These are phyloP conservation scores for Isatis tinctoria DNA, from an alignment of 345 rosid species.

Conservation along the genomic window DNA sequence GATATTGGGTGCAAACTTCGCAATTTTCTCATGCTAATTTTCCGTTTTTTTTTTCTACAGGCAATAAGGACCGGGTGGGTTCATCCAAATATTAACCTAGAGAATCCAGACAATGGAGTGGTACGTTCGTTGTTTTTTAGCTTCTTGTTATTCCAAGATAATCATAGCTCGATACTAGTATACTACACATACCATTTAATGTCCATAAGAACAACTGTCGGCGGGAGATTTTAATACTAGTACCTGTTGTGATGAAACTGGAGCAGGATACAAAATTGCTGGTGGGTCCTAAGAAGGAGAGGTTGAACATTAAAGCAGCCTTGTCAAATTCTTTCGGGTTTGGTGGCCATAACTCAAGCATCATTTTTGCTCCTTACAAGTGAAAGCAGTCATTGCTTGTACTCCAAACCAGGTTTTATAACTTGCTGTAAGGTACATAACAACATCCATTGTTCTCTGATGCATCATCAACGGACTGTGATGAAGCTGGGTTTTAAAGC, in stretches of 20 bases:
- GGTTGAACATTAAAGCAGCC: slow-evolving; percentile 72
- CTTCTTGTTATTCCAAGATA: slow-evolving; percentile 2
- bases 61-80: slow-evolving; percentile 95
- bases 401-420: slow-evolving; percentile 24
- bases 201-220: background rate
- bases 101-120: slow-evolving; percentile 75
- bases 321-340: slow-evolving; percentile 89
- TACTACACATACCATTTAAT: background rate
- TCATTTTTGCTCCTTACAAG: slow-evolving; percentile 88
- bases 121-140: slow-evolving; percentile 36
- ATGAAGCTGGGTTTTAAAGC: slow-evolving; percentile 15
- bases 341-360: slow-evolving; percentile 98
- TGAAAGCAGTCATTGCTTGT: slow-evolving; percentile 23
- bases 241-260: slow-evolving; percentile 1
- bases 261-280: slow-evolving; percentile 63
- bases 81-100: slow-evolving; percentile 93
- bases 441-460: background rate
- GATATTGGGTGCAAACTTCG: no score
- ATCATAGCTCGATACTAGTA: background rate
- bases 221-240: background rate
- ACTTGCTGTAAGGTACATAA: slow-evolving; percentile 36
- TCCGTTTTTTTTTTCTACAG: slow-evolving; percentile 35
- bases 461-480: slow-evolving; percentile 9
- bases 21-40: background rate
- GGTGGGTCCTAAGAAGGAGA: slow-evolving; percentile 86